Conservation (phyloP, 2,329 filamentous ascomycete species). For the Penicillium decumbens region DNA sequence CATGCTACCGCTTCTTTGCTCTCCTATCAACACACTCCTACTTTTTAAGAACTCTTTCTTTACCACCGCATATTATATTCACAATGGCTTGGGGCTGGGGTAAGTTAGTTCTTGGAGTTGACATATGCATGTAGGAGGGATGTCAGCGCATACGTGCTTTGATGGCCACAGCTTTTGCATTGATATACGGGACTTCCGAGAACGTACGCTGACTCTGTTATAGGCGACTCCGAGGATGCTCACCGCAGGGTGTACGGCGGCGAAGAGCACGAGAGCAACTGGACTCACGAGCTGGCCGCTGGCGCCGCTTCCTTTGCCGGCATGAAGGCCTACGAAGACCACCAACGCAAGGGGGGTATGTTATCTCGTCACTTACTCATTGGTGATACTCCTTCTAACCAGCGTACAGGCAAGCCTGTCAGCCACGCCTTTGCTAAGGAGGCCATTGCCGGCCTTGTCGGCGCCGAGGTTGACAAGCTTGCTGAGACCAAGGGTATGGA, state of each 20-base stretch:
- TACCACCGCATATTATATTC: conserved; percentile 9
- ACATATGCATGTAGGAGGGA: not conserved
- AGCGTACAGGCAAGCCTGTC: conserved; percentile 60
- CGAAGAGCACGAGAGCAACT: conserved; percentile 54
- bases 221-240: conserved; percentile 51
- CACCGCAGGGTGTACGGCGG: conserved; percentile 54
- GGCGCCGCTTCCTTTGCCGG: conserved; percentile 73
- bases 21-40: not conserved
- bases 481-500: conserved; percentile 66
- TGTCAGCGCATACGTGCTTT: not conserved
- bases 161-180: not conserved
- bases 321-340: conserved; percentile 75
- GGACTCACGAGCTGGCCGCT: conserved; percentile 69
- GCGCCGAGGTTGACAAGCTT: conserved; percentile 70
- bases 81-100: conserved; percentile 37
- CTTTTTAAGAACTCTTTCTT: conserved; percentile 2
- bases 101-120: conserved; percentile 17
- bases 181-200: not conserved
- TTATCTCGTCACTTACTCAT: not conserved
- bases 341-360: conserved; percentile 64
- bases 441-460: conserved; percentile 65
- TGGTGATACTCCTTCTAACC: not conserved
- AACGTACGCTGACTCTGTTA: not conserved
- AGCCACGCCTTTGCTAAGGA: conserved; percentile 74
- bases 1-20: not conserved